Evolutionary conservation across 2,329 filamentous ascomycete species (phyloP).

Genomic region (Fonsecaea nubica): DNA sequence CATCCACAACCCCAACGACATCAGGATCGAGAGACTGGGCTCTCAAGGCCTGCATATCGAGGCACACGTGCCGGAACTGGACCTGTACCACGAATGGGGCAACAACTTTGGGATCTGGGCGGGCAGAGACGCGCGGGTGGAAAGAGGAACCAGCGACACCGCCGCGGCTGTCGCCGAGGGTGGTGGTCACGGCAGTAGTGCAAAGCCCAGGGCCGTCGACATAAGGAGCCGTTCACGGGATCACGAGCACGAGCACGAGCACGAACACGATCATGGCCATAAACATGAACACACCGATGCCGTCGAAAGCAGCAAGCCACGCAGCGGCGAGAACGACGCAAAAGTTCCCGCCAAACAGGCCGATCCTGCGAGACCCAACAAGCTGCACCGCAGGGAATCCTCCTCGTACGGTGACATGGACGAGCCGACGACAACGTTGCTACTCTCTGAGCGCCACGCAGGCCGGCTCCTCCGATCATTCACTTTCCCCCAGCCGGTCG

Average conservation of each 20-base stretch:
- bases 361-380: background rate
- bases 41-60: background rate
- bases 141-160: background rate
- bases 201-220: background rate
- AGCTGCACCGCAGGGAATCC: background rate
- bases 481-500: conserved; percentile 5
- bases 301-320: background rate
- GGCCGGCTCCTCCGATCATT: conserved; percentile 6
- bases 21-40: conserved; percentile 4
- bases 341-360: background rate
- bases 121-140: background rate
- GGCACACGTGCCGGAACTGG: background rate
- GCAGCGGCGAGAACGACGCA: background rate
- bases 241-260: background rate
- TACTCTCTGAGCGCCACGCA: background rate
- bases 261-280: background rate
- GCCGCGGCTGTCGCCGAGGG: background rate
- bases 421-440: background rate
- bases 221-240: background rate
- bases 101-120: background rate
- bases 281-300: background rate
- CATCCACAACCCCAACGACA: conserved; percentile 1
- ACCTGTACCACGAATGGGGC: background rate
- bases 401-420: background rate
- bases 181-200: background rate